These are phyloP conservation scores for Cordyceps cicadae DNA, from an alignment of 2,329 filamentous ascomycete species.

Conservation along the genomic window DNA sequence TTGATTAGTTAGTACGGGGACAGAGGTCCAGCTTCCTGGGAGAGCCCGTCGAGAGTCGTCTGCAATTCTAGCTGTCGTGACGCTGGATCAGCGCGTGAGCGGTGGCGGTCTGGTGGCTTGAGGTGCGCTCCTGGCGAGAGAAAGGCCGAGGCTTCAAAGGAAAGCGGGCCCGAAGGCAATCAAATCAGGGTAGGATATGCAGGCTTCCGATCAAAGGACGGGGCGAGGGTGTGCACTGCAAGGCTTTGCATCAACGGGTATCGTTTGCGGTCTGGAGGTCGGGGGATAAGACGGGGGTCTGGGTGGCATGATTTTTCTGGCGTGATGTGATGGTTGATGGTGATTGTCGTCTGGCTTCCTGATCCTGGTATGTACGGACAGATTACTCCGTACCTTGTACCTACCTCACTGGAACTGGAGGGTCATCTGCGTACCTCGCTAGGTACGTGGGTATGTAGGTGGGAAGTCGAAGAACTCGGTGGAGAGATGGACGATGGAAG, in stretches of 20 bases:
- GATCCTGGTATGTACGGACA: background rate
- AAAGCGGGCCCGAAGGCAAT: background rate
- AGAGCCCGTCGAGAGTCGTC: background rate
- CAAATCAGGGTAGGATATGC: background rate
- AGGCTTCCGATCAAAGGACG: background rate
- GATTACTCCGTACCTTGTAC: no score
- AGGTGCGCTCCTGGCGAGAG: background rate
- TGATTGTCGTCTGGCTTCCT: background rate
- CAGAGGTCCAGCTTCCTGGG: background rate
- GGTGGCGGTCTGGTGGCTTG: background rate
- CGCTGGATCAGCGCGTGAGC: background rate
- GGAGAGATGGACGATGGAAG: background rate
- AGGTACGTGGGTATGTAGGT: background rate
- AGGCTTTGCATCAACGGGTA: background rate
- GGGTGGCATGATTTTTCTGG: background rate
- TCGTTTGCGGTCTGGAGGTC: background rate
- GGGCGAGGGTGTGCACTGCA: background rate
- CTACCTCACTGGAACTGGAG: background rate
- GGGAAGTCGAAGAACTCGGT: background rate
- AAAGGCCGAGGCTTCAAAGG: background rate
- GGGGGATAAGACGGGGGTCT: slow-evolving; percentile 5
- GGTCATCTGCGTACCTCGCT: no score
- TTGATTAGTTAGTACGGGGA: background rate
- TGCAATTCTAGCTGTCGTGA: background rate
- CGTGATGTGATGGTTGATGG: background rate